Evolutionary conservation across 1,284 basidiomycete species (phyloP), one percentile per base, ranked within the genome.

Genomic region (Pseudomicrostroma phylloplanum): DNA sequence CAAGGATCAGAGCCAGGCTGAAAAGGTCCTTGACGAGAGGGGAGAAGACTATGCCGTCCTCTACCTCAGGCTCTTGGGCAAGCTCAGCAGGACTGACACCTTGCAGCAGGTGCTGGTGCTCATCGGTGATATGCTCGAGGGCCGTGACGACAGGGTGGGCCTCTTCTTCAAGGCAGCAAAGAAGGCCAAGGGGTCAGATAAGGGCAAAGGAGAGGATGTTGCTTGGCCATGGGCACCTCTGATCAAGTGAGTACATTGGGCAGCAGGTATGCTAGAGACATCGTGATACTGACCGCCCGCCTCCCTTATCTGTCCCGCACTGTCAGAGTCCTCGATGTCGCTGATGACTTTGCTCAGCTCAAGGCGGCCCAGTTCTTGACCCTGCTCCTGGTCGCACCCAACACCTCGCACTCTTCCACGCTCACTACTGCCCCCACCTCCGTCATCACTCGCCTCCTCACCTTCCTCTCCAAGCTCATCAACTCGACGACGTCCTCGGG

Each of bases 41-140:
- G 76, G 70, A 7, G 26, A 56, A 3, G 69, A 86, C 66, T 97
- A 96, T 79, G 90, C 91, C 12, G 83, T 86, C n/a, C 84, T 98
- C 40, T 97, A 93, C 80, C 87, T 96, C 53, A 86, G 88, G 65
- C 84, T 98, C 23, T 85, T 98, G 76, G 90, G 91, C 83, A 96
- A 96, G 81, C 85, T 96, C 26, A 89, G 89, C 80, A 83, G 92
- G 70, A 87, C 90, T 55, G 94, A 98, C 80, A 94, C 92, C 4
- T 89, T 96, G 81, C 92, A 96, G 80, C 91, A 86, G 74, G 88
- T 96, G 59, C 85, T 98, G 25, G 90, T 94, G 51, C 85, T 92
- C 67, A 89, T 96, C 70, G 89, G 88, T 39, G 92, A 97, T 81
- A 90, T 94, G 72, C 84, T 98, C 48, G 80, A 85, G 67, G 91